Evolutionary conservation across 495 filamentous ascomycete species (phyloP), one percentile per base, ranked within the genome.

Genomic region (Xanthoparmelia taractica): DNA sequence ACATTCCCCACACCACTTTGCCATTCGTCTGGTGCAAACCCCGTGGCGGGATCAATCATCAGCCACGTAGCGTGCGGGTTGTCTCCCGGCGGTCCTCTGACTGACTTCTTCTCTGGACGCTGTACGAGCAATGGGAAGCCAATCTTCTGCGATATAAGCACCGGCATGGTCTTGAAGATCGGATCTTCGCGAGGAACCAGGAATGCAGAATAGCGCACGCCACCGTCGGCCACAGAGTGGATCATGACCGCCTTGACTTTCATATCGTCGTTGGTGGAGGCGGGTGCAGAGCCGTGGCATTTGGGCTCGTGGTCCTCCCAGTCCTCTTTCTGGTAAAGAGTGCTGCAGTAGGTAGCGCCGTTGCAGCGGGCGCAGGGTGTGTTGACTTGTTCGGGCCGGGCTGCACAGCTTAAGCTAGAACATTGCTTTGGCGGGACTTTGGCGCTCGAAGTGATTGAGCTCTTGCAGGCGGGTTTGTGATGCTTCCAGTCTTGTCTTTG

Each of bases 31-130:
- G 60, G 60, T 29, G 60, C 60, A n/a, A 57, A 56, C 1, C 60
- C 60, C 15, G 43, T 33, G 29, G 17, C 36, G 6, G 60, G 60
- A 57, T 56, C 48, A 23, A 57, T 63, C 60, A 63, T 63, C 0
- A 63, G 60, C 60, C 60, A 63, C 38, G 60, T 63, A 8, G 60
- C 60, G 17, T 63, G 60, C 48, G 4, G 2, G 25, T 63, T 63
- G n/a, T 63, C 60, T 33, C n/a, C 27, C 29, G 15, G 40, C 31
- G 50, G 23, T 48, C 8, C 45, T 12, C 23, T 23, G 3, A 10
- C 41, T 2, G 11, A 27, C 23, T 27, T 4, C 2, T 13, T 20
- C 13, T 13, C 5, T 3, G 1, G 10, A 11, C 45, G 45, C 45
- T 48, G 45, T 15, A 48, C 45, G 45, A 48, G 45, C 25, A 48